Evolutionary conservation across 2,329 filamentous ascomycete genomes (phyloP).

Genomic region (Aspergillus ibericus): DNA sequence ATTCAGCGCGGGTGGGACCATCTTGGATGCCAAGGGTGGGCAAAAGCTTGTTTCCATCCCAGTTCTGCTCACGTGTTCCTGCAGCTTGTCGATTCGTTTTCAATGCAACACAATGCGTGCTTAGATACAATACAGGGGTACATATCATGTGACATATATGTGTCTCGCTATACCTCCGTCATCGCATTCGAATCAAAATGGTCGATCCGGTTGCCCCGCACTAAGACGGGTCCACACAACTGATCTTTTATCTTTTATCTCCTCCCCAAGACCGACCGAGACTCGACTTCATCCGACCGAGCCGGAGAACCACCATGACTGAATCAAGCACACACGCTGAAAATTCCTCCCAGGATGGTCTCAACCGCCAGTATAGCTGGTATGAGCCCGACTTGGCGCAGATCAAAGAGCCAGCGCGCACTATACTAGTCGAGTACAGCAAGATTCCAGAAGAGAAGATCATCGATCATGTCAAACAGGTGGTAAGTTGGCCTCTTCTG

Average conservation of each 20-base stretch:
- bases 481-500: not conserved
- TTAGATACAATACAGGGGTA: too few species aligned
- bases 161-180: too few species aligned
- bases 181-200: too few species aligned
- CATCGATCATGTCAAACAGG: constrained; percentile 1
- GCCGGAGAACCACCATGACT: not conserved
- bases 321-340: not conserved
- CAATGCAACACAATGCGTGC: too few species aligned
- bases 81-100: too few species aligned
- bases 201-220: too few species aligned
- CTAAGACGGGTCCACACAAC: not conserved
- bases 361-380: not conserved
- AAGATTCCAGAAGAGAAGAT: constrained; percentile 1
- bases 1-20: not conserved
- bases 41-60: not conserved
- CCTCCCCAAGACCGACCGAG: not conserved
- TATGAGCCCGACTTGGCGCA: not conserved
- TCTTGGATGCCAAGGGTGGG: not conserved
- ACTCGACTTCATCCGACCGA: not conserved
- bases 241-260: not conserved
- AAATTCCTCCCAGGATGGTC: not conserved
- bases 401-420: not conserved
- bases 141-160: too few species aligned
- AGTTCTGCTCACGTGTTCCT: too few species aligned
- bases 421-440: not conserved